Base-by-base conservation (phyloP, 2,329 filamentous ascomycete genomes). In the Aspergillus latus region DNA sequence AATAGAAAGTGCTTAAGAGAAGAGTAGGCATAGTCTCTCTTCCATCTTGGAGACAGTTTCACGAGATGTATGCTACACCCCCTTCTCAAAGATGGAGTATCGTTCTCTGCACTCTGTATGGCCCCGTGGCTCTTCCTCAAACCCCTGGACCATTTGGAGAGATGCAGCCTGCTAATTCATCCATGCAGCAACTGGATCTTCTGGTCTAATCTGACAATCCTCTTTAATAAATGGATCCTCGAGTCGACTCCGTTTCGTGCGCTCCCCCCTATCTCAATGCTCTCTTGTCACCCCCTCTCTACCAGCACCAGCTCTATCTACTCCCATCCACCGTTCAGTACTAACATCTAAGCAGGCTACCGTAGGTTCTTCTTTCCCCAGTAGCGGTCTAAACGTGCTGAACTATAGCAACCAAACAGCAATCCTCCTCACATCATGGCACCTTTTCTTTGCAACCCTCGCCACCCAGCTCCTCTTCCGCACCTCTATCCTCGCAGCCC, bases 211-310 rank as follows among this genome's bases (percentile, higher is more conserved):
- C 36, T 58, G 13, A 64, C 62, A 71, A 97, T 97, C 74, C 82
- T 97, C 55, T 97, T 96, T 86, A 97, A 97, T 85, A 97, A 97
- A 84, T 96, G 89, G 86, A 90, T 97, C 68, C 82, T 97, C 59
- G 86, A 92, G 68, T 92, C 87, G 15, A 83, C 88, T 57, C 83
- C 88, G 60, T 96, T 96, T 79, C 83, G 87, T 90, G 82, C 78
- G 86, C 66, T 29, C 32, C 15, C 32, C 42, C 21, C 15, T 32
- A 13, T 28, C 48, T 21, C 26, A 2, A 5, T 26, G 21, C 21
- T 21, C 21, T 21, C 21, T 21, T 21, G 21, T 21, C 21, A 21
- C 21, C 21, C 21, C 21, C 21, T 21, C 21, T 21, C 16, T 45
- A 2, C 9, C 11, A 8, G n/a, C n/a, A 32, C 52, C 1, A 47